Evolutionary conservation across 1,284 basidiomycete species (phyloP), one percentile per base, ranked within the genome.

Genomic region (Heterobasidion parviporum): DNA sequence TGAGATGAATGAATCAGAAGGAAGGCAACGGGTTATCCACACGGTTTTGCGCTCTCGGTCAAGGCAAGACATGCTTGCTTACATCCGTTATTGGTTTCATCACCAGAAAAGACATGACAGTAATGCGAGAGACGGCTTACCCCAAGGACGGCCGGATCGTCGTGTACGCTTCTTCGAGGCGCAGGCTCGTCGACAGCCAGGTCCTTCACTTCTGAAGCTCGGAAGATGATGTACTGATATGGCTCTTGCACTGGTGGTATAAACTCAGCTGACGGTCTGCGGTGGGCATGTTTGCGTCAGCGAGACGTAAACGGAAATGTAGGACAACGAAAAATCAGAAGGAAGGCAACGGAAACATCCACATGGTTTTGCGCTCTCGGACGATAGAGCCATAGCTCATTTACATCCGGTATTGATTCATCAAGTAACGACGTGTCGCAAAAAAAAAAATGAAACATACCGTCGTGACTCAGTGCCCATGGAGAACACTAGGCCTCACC

Each of bases 381-480:
- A 79, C 65, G 65, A 60, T 64, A 68, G 75, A 77, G 71, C 72
- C 57, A 64, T 59, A 67, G 74, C 76, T 76, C 76, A 63, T 79
- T 81, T 77, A 83, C 80, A 84, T 85, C 83, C 82, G 81, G 72
- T 72, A 71, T 79, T 67, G 64, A 54, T 76, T 82, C 79, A 80
- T 80, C 71, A 45, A 58, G 54, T 60, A 53, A 47, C 53, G 46
- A 45, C 54, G 55, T 52, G 32, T 52, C 53, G n/a, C 16, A 35
- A 49, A 12, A 68, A 62, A 61, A 69, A 69, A 53, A 10, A 12
- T 8, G 69, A 60, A 43, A 76, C 86, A 74, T 72, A 91, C 81
- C 87, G 80, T 65, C 92, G 83, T 57, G 83, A 79, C 69, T 94
- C 91, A 6, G 92, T 94, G 41, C 91, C 91, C 89, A 92, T 92